Evolutionary conservation across 2,329 filamentous ascomycete genomes (phyloP).

Genomic region (Dothistroma septosporum): DNA sequence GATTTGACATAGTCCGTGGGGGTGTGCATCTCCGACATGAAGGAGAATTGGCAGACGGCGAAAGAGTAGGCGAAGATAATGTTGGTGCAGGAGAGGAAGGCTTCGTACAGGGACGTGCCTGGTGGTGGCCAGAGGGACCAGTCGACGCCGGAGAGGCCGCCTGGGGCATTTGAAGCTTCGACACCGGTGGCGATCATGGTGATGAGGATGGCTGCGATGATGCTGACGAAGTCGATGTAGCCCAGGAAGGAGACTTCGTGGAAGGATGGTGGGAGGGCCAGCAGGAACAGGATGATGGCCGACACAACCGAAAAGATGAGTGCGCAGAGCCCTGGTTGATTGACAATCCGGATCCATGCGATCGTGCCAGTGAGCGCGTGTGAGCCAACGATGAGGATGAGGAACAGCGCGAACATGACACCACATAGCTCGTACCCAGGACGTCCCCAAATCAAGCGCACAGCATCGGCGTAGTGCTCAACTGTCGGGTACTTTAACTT

Average conservation of each 20-base stretch:
- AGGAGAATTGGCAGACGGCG: constrained; percentile 60
- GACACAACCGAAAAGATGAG: constrained; percentile 43
- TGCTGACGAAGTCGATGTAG: constrained; percentile 37
- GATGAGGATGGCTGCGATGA: constrained; percentile 35
- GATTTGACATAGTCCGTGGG: constrained; percentile 60
- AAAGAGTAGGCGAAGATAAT: constrained; percentile 64
- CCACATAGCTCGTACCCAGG: constrained; percentile 43
- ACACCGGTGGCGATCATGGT: constrained; percentile 37
- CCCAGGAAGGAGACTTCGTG: constrained; percentile 35
- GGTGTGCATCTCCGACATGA: constrained; percentile 63
- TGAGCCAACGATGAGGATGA: constrained; percentile 43
- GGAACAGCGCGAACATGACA: constrained; percentile 42
- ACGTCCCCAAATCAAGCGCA: constrained; percentile 41
- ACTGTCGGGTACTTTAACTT: constrained; percentile 48
- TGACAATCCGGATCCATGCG: constrained; percentile 42
- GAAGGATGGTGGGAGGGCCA: constrained; percentile 37
- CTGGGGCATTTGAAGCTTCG: constrained; percentile 25
- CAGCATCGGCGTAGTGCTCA: constrained; percentile 44
- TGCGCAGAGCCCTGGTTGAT: constrained; percentile 37
- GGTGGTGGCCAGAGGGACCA: constrained; percentile 36
- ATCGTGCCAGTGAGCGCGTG: constrained; percentile 46
- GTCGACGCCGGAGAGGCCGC: constrained; percentile 31
- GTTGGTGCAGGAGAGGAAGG: constrained; percentile 63
- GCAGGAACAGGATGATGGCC: constrained; percentile 37
- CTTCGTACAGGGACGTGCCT: constrained; percentile 47